These are phyloP conservation scores for Xylaria polymorpha DNA, from an alignment of 2,329 filamentous ascomycete genomes.

Conservation along the genomic window DNA sequence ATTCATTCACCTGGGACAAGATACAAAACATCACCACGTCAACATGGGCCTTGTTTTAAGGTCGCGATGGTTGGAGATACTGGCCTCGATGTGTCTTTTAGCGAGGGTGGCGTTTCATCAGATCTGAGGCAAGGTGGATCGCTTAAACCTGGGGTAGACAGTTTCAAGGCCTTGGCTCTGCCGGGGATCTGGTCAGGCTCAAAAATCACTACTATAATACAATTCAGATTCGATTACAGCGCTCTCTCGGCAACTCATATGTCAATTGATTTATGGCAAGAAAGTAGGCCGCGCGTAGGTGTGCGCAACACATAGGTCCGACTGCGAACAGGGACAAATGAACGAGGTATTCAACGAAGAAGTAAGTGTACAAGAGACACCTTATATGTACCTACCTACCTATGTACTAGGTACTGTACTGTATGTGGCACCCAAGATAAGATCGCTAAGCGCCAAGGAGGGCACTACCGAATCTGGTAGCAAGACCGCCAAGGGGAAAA, in stretches of 20 bases:
- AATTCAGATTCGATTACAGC: background rate
- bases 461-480: background rate
- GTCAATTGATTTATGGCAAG: background rate
- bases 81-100: constrained; percentile 14
- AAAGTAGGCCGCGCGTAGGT: background rate
- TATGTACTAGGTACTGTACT: no score
- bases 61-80: constrained; percentile 15
- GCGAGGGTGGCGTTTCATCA: constrained; percentile 30
- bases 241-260: background rate
- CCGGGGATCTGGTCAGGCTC: background rate
- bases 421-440: background rate
- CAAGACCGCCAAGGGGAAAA: background rate
- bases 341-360: background rate
- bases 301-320: background rate
- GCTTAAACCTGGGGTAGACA: constrained; percentile 32
- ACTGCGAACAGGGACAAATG: background rate
- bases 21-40: constrained; percentile 30
- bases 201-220: background rate
- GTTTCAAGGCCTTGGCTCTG: constrained; percentile 35
- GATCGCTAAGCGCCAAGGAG: constrained; percentile 11
- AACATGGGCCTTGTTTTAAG: constrained; percentile 18
- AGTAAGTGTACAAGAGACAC: no score
- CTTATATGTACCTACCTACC: no score
- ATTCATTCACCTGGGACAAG: constrained; percentile 16
- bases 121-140: constrained; percentile 35